Conservation (phyloP, 306 rosid genomes). For the Boehmeria nivea region DNA sequence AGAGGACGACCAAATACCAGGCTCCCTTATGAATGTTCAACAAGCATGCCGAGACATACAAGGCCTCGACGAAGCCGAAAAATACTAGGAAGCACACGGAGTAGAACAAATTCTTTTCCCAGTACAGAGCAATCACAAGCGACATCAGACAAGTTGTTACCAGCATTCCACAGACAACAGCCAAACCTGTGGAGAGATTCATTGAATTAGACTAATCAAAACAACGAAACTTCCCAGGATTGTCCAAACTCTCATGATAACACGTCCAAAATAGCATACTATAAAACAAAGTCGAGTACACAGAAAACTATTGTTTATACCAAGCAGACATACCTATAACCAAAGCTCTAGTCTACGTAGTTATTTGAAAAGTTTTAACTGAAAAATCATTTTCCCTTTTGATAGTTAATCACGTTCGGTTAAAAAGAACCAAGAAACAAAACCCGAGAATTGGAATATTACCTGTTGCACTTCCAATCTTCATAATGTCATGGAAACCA, state of each 20-base stretch:
- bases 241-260: background rate
- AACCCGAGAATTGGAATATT: background rate
- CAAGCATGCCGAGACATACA: constrained; percentile 59
- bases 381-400: too few relatives aligned
- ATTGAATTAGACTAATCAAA: constrained; percentile 13
- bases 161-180: constrained; percentile 64
- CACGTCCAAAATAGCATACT: too few relatives aligned
- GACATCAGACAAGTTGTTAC: constrained; percentile 79
- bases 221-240: background rate
- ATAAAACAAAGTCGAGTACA: too few relatives aligned
- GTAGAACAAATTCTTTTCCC: constrained; percentile 55
- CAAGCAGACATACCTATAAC: too few relatives aligned
- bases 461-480: constrained; percentile 88
- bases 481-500: constrained; percentile 52
- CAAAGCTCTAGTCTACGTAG: too few relatives aligned
- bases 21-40: constrained; percentile 68
- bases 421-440: background rate
- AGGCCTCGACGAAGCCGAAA: constrained; percentile 56
- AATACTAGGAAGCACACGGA: constrained; percentile 44
- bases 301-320: too few relatives aligned
- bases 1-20: constrained; percentile 65
- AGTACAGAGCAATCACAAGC: constrained; percentile 60
- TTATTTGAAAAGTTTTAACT: too few relatives aligned
- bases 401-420: background rate
- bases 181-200: constrained; percentile 46